Evolutionary conservation across 768 basidiomycete species (phyloP), one percentile per base, ranked within the genome.

Genomic region (Rhizopogon vesiculosus): DNA sequence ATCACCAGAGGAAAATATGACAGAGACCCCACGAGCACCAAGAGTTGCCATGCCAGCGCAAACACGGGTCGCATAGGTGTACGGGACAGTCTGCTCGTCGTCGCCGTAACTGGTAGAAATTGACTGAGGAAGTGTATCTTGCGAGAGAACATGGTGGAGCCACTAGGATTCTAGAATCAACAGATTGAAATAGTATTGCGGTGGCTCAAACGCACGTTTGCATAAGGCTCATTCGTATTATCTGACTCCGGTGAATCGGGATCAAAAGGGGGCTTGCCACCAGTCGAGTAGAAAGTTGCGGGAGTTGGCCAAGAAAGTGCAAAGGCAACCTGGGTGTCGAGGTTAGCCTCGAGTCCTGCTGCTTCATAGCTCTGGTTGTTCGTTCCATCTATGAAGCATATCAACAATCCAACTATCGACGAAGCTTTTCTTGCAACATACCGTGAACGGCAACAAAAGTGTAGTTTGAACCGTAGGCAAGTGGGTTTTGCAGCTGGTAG

Each of bases 61-160:
- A 22, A 78, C 78, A 45, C 85, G 80, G n/a, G 35, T 59, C 9
- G 87, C 85, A 60, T 78, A 87, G 53, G 67, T 72, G 51, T 65
- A 51, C n/a, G 87, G 85, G 22, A 89, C 84, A 83, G 86, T 83
- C 64, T 87, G 86, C 54, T 91, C 89, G 56, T 82, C 78, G 45
- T 90, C 87, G 3, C 78, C 85, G 63, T 90, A 90, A 59, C 84
- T 86, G 0, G 85, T 89, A 0, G 86, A 86, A 41, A 91, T 87
- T 5, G 81, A 74, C 58, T 81, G 77, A 13, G 87, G 85, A 2
- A 78, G 66, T 40, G 72, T 64, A 9, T 69, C 50, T n/a, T 80
- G 76, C 12, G 59, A 61, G 0, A 81, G 69, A n/a, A 88, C 64
- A 55, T 78, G 84, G 42, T 84, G 75, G 15, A 90, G 69, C 87